These are phyloP conservation scores for Blastomyces parvus DNA, from an alignment of 2,329 filamentous ascomycete species.

Conservation along the genomic window DNA sequence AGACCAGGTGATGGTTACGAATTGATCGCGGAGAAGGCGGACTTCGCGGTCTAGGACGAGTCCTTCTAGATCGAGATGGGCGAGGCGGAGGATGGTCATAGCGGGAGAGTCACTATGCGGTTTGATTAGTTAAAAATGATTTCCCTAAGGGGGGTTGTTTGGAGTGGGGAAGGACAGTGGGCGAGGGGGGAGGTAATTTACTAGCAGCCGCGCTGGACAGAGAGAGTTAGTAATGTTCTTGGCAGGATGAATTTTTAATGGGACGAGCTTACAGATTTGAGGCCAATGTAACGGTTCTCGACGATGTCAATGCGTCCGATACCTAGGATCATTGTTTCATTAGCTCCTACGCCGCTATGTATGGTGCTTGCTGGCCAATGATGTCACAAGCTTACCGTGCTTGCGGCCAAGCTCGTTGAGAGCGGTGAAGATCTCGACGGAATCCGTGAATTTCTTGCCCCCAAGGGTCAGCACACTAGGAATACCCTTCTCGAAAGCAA, in stretches of 20 bases:
- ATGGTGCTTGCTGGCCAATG: neutral
- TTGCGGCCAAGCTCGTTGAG: conserved; percentile 17
- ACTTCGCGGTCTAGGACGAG: conserved; percentile 56
- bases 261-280: conserved; percentile 42
- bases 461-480: conserved; percentile 15
- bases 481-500: conserved; percentile 21
- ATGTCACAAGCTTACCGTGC: conserved; percentile 11
- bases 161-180: neutral
- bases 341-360: neutral
- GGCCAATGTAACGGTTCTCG: conserved; percentile 62
- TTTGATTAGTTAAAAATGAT: neutral
- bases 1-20: conserved; percentile 51
- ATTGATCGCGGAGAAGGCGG: conserved; percentile 55
- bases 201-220: conserved; percentile 14
- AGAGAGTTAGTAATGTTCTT: conserved; percentile 45
- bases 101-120: conserved; percentile 39
- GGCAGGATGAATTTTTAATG: conserved; percentile 30
- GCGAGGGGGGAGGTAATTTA: conserved; percentile 1
- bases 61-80: conserved; percentile 55
- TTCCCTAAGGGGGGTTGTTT: neutral
- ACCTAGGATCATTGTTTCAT: conserved; percentile 31
- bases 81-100: conserved; percentile 47
- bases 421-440: conserved; percentile 16
- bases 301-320: conserved; percentile 70
- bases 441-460: conserved; percentile 13